Evolutionary conservation across 2,329 filamentous ascomycete species (phyloP).

Genomic region (Diplocarpon rosae): DNA sequence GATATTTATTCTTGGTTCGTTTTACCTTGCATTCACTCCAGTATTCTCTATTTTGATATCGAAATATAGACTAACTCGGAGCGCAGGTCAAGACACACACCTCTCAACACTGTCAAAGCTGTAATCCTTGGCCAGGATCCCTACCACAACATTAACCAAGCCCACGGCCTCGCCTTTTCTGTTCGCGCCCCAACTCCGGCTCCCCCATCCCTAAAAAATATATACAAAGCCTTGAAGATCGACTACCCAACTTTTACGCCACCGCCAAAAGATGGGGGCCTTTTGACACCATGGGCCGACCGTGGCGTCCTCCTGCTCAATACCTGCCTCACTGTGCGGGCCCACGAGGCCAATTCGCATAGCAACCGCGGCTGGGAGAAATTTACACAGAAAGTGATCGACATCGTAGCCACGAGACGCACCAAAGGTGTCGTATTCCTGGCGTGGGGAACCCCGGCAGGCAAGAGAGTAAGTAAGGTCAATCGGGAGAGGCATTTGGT

Average conservation of each 20-base stretch:
- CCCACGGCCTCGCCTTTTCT: slow-evolving; percentile 92
- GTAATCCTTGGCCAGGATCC: slow-evolving; percentile 95
- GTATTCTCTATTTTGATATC: background rate
- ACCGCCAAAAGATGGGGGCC: slow-evolving; percentile 67
- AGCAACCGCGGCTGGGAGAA: slow-evolving; percentile 81
- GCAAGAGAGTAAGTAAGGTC: slow-evolving; percentile 64
- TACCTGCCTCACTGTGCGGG: slow-evolving; percentile 86
- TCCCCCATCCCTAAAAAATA: slow-evolving; percentile 85
- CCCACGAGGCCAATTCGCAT: slow-evolving; percentile 80
- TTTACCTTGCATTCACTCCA: background rate
- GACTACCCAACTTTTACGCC: slow-evolving; percentile 74
- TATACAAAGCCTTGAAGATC: slow-evolving; percentile 77
- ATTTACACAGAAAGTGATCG: slow-evolving; percentile 86
- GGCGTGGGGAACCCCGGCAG: slow-evolving; percentile 84
- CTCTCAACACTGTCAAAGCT: slow-evolving; percentile 76
- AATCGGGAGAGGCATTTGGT: slow-evolving; percentile 68
- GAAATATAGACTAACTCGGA: slow-evolving; percentile 13
- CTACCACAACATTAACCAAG: slow-evolving; percentile 92
- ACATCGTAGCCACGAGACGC: slow-evolving; percentile 68
- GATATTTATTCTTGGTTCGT: slow-evolving; percentile 91
- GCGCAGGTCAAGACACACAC: slow-evolving; percentile 81
- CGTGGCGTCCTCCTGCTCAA: slow-evolving; percentile 89
- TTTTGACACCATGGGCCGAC: slow-evolving; percentile 89
- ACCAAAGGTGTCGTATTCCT: slow-evolving; percentile 82
- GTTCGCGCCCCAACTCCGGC: slow-evolving; percentile 81